A percentile compares a stretch with the other conserved stretches of the same genome.
Evolutionary conservation across 192 early-diverging fungal species (phyloP).

Genomic region (Kappamyces sp.): DNA sequence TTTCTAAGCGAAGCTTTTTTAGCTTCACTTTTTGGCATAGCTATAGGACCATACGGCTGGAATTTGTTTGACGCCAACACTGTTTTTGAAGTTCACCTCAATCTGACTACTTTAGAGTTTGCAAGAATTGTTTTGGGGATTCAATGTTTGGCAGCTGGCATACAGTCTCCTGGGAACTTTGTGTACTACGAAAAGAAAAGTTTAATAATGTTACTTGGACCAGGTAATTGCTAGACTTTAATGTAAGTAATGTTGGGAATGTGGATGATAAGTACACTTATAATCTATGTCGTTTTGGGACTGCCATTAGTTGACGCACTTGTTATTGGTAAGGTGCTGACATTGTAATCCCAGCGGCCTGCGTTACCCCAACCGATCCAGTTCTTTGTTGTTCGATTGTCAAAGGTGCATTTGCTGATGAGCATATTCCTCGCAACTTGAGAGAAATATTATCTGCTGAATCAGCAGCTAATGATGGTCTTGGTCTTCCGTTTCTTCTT

Average conservation of each 20-base stretch:
- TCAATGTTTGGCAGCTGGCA: slow-evolving; percentile 85
- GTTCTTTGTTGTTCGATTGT: slow-evolving; percentile 93
- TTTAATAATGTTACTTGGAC: slow-evolving; percentile 64
- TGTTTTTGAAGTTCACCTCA: slow-evolving; percentile 37
- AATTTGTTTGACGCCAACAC: slow-evolving; percentile 62
- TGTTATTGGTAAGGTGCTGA: slow-evolving; percentile 9
- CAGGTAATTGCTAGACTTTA: slow-evolving; percentile 76
- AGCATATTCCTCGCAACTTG: slow-evolving; percentile 65
- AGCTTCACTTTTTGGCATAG: slow-evolving; percentile 74
- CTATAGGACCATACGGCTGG: slow-evolving; percentile 69
- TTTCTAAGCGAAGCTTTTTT: slow-evolving; percentile 54
- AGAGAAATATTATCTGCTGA: slow-evolving; percentile 29
- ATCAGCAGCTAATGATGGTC: slow-evolving; percentile 84
- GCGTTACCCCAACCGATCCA: slow-evolving; percentile 88
- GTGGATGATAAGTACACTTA: no score
- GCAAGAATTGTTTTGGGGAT: slow-evolving; percentile 75
- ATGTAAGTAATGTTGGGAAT: no score
- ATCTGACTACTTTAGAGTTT: slow-evolving; percentile 61
- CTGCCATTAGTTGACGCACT: no score
- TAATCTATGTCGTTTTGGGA: no score
- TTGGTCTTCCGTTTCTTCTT: slow-evolving; percentile 77
- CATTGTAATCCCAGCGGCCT: slow-evolving; percentile 33
- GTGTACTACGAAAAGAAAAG: slow-evolving; percentile 59
- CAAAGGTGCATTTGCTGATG: slow-evolving; percentile 88
- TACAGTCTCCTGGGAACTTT: slow-evolving; percentile 70